phyloP scores from a whole-genome alignment of 805 yeast species.

The Cyberlindnera galapagoensis region DNA sequence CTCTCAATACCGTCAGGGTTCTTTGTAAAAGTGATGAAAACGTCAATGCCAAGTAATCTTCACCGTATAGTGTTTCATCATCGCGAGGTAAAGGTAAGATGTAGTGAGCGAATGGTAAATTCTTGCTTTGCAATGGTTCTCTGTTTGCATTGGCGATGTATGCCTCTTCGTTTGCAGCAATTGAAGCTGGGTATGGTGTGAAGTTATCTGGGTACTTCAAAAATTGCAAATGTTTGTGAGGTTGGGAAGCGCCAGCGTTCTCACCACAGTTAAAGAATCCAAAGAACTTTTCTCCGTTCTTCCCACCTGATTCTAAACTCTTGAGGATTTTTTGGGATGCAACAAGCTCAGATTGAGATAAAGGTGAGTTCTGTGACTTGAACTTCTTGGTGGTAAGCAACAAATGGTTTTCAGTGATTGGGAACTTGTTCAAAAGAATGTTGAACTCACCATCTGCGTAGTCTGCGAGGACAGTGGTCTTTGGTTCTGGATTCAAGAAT shows the following conservation, averaged over 20 bases:
- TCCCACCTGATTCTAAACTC: conserved; percentile 34
- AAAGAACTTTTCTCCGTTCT: conserved; percentile 46
- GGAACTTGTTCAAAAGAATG: conserved; percentile 79
- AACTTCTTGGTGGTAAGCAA: conserved; percentile 72
- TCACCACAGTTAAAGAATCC: conserved; percentile 89
- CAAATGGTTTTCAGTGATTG: conserved; percentile 74
- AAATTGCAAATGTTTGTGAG: conserved; percentile 89
- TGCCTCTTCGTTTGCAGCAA: conserved; percentile 38
- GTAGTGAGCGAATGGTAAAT: conserved; percentile 75
- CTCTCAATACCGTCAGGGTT: conserved; percentile 59
- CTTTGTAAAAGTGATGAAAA: conserved; percentile 71
- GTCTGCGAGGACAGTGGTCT: conserved; percentile 51
- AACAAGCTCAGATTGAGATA: conserved; percentile 63
- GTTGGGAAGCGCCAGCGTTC: conserved; percentile 88
- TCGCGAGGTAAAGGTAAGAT: conserved; percentile 53
- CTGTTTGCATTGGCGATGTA: conserved; percentile 47
- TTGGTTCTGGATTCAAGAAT: conserved; percentile 74
- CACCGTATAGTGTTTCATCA: conserved; percentile 35
- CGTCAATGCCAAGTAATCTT: conserved; percentile 55
- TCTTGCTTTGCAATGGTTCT: conserved; percentile 57
- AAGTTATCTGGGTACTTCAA: conserved; percentile 60
- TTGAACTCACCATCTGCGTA: conserved; percentile 46
- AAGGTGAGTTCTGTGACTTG: conserved; percentile 63
- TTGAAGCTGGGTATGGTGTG: conserved; percentile 48
- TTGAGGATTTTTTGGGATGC: conserved; percentile 51